These are phyloP conservation scores for Brassica hybrid DNA, from an alignment of 441 rosid genomes.

Conservation along the genomic window DNA sequence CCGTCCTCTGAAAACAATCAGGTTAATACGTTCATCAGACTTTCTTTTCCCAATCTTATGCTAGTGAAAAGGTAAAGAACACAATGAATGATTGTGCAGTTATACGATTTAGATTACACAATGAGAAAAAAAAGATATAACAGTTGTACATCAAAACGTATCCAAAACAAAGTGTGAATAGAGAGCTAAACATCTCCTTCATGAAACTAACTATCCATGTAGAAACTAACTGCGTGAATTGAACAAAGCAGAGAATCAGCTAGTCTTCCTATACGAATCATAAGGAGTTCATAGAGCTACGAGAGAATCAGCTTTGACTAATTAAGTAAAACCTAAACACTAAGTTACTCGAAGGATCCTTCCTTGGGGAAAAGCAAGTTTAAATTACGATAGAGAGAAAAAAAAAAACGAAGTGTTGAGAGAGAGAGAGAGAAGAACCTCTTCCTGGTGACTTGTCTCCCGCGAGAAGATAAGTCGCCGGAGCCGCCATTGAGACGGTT, in stretches of 20 bases:
- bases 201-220: background rate
- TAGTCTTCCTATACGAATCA: background rate
- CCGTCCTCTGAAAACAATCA: constrained; percentile 66
- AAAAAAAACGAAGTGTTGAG: background rate
- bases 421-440: constrained; percentile 44
- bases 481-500: constrained; percentile 59
- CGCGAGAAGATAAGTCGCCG: constrained; percentile 54
- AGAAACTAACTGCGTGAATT: background rate
- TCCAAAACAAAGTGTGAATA: background rate
- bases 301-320: background rate
- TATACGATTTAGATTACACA: background rate
- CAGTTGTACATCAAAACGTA: background rate
- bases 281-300: background rate
- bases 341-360: background rate
- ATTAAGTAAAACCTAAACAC: background rate
- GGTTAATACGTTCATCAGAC: background rate
- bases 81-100: background rate
- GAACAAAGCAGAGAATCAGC: background rate
- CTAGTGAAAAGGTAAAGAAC: constrained; percentile 29
- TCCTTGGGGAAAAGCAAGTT: background rate
- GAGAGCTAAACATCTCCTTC: background rate
- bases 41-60: constrained; percentile 24
- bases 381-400: background rate
- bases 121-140: background rate
- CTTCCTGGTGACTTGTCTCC: constrained; percentile 68